A percentile compares a stretch with the other conserved stretches of the same genome.
Conservation (phyloP, 2,329 filamentous ascomycete species). For the Aureobasidium sp. region DNA sequence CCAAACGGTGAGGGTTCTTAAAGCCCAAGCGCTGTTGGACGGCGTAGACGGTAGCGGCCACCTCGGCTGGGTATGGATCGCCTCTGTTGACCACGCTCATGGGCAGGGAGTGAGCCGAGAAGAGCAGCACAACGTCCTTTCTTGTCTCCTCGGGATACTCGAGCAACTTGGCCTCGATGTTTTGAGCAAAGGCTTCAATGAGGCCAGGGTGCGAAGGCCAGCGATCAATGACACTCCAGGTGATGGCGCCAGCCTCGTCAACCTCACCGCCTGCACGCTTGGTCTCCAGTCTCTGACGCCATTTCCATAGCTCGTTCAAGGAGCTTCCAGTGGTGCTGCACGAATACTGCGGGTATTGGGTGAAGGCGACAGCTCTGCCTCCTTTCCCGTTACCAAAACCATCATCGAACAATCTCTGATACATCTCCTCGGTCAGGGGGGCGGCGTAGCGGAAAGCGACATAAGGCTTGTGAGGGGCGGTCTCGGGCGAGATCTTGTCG, state of each 20-base stretch:
- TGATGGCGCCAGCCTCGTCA: slow-evolving; percentile 59
- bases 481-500: slow-evolving; percentile 82
- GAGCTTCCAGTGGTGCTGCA: slow-evolving; percentile 96
- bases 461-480: slow-evolving; percentile 93
- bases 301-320: slow-evolving; percentile 96
- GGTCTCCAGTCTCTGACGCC: slow-evolving; percentile 79
- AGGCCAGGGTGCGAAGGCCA: slow-evolving; percentile 91
- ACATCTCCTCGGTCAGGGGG: slow-evolving; percentile 91
- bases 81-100: slow-evolving; percentile 97
- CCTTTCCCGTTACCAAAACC: slow-evolving; percentile 84
- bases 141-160: slow-evolving; percentile 77
- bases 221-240: slow-evolving; percentile 96
- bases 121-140: slow-evolving; percentile 75
- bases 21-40: slow-evolving; percentile 90
- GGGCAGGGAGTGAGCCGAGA: slow-evolving; percentile 90
- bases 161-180: slow-evolving; percentile 76
- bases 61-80: slow-evolving; percentile 90
- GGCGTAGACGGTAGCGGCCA: slow-evolving; percentile 89
- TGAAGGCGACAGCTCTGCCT: slow-evolving; percentile 93
- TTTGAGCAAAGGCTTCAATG: slow-evolving; percentile 84
- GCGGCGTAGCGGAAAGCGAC: slow-evolving; percentile 94
- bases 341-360: slow-evolving; percentile 96
- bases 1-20: slow-evolving; percentile 83
- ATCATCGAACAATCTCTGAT: slow-evolving; percentile 70
- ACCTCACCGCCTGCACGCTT: slow-evolving; percentile 50